Base-by-base conservation (phyloP, 78 protist genomes). In the Planoprotostelium fungivorum region DNA sequence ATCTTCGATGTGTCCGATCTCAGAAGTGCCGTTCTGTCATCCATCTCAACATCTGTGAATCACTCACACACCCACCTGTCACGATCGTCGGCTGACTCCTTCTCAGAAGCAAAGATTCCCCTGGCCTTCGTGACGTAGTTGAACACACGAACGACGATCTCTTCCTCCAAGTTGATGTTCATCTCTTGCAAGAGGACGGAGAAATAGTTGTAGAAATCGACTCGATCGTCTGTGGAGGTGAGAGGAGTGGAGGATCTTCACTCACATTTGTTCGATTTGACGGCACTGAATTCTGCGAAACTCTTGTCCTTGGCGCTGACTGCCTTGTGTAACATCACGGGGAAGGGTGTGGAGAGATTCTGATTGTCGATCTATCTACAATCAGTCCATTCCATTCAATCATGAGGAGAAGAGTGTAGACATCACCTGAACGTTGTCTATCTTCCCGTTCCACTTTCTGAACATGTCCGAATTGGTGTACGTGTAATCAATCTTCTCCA, bases 141-240 rank as follows among this genome's bases (percentile, higher is more conserved):
- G 16, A 51, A 25, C 16, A 51, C 73, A 25, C 73, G 5, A 5
- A 51, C 73, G 16, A 51, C 73, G 16, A 51, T 25, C 16, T 51
- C 73, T 51, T 94, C 96, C 85, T 94, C 96, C 37, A 94, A 29
- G 38, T 90, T 90, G n/a, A 94, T 5, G 0, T 87, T 94, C 94
- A 94, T 83, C 88, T 94, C 96, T 83, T 91, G 96, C 28, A 94
- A 39, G 31, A 94, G 84, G 28, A 87, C 63, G 0, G 96, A 94
- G 39, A 90, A 83, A 38, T 94, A 90, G 88, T 93, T 88, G 88
- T 88, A 91, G 90, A 90, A 88, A 83, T 90, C 93, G 29, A 94
- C 90, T 31, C 90, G 86, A 23, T 87, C 85, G 51, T 87, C 73
- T 25, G 85, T 51, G 38, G 93, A 90, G 73, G 16, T 16, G 73